A percentile compares a stretch with the other conserved stretches of the same genome.
Evolutionary conservation across 2,329 filamentous ascomycete genomes (phyloP).

Genomic region (Xylaria sp.): DNA sequence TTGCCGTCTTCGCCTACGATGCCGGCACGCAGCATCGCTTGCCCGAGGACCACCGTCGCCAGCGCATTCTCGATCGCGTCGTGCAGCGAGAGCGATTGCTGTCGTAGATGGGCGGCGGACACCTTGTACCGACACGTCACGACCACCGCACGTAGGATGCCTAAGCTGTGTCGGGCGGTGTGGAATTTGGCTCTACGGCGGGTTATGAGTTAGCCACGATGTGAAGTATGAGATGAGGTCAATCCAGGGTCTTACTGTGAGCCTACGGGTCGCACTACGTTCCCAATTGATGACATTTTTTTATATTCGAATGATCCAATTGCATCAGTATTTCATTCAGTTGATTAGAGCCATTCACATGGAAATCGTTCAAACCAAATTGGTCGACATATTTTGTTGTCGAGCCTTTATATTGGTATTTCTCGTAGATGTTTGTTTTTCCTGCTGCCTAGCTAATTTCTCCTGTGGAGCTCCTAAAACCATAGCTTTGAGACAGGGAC

Average conservation of each 20-base stretch:
- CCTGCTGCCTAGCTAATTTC: not conserved
- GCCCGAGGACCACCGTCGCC: conserved; percentile 50
- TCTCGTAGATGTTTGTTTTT: not conserved
- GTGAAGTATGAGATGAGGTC: not conserved
- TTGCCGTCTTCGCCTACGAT: conserved; percentile 59
- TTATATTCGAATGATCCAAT: not conserved
- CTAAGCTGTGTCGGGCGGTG: conserved; percentile 59
- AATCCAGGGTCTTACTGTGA: conserved; percentile 33
- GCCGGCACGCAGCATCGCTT: conserved; percentile 61
- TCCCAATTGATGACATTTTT: conserved; percentile 31
- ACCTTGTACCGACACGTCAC: conserved; percentile 58
- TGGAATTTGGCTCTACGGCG: conserved; percentile 37
- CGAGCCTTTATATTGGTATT: not conserved
- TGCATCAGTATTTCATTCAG: not conserved
- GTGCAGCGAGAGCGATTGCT: conserved; percentile 24
- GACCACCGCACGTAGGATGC: conserved; percentile 60
- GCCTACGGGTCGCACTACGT: conserved; percentile 37
- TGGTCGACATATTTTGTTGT: not conserved
- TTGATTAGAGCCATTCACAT: not conserved
- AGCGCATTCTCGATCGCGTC: conserved; percentile 37
- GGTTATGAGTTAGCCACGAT: not conserved
- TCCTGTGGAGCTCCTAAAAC: not conserved
- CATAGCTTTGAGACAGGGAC: not conserved
- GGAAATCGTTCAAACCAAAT: not conserved
- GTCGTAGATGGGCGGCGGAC: conserved; percentile 29